Evolutionary conservation across 225 moss, liverwort and hornwort species (phyloP), one percentile per base, ranked within the genome.

Genomic region (Pseudisothecium myosuroides): DNA sequence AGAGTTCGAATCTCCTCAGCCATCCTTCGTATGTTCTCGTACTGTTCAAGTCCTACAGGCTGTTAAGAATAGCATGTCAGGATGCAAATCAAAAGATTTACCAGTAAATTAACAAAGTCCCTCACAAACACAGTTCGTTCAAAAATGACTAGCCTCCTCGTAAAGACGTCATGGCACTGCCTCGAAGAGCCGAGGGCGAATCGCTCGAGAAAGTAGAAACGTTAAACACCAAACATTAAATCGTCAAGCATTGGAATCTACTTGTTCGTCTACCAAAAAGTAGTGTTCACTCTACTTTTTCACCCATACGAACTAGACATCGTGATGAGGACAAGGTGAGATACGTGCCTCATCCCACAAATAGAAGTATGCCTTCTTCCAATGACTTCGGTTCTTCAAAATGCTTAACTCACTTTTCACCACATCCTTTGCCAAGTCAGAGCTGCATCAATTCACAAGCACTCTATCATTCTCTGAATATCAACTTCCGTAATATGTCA

Each of bases 351-450:
- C 97, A 90, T 97, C 96, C 97, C 97, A 97, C 88, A 97, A 90
- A 89, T 97, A 97, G 88, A 97, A 95, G 88, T 97, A 97, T 28
- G 96, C 96, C 84, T 95, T 97, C 88, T 92, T 95, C 97, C 97
- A 97, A 90, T 97, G 97, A 81, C 88, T 47, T 87, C 94, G 93
- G 37, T 90, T 93, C 91, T 92, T 95, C 72, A 97, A 88, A 84
- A 94, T 91, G 88, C 94, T 95, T 85, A 97, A 84, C 89, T 97
- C 97, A 85, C 90, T 85, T 82, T 91, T 94, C 37, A 97, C 91
- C 86, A 94, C 93, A 87, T 95, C 94, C 92, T 95, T 96, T 8
- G 97, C 94, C 88, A 90, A 82, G 63, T 95, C 96, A 87, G 94
- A 93, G 90, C 97, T 97, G 96, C 88, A 92, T 76, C 61, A 27